phyloP scores from a whole-genome alignment of 495 filamentous ascomycete genomes.

The Aspergillus olivimuriae region DNA sequence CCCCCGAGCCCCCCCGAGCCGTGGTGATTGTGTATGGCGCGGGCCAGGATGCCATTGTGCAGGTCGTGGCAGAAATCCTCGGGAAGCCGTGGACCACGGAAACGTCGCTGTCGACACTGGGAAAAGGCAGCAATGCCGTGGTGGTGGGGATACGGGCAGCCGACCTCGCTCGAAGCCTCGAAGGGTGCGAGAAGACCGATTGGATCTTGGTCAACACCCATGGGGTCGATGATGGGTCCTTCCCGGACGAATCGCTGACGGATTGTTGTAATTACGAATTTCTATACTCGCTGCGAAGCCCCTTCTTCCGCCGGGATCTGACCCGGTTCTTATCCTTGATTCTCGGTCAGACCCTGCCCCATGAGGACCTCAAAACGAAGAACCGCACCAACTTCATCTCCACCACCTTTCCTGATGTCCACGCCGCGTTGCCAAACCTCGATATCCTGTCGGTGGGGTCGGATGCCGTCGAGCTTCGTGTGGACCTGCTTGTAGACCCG shows the following conservation, averaged over 20 bases:
- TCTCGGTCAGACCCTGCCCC: slow-evolving; percentile 66
- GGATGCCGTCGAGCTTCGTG: slow-evolving; percentile 76
- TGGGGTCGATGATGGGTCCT: slow-evolving; percentile 62
- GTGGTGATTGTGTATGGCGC: slow-evolving; percentile 55
- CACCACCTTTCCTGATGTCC: slow-evolving; percentile 80
- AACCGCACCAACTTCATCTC: slow-evolving; percentile 75
- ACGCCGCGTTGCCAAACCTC: slow-evolving; percentile 73
- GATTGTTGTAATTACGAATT: slow-evolving; percentile 74
- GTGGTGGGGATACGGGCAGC: slow-evolving; percentile 53
- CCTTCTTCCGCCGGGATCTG: slow-evolving; percentile 68
- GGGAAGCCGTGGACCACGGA: slow-evolving; percentile 58
- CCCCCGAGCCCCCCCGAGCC: slow-evolving; percentile 19
- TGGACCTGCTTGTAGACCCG: slow-evolving; percentile 76
- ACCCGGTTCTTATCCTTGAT: slow-evolving; percentile 71
- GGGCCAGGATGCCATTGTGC: slow-evolving; percentile 59
- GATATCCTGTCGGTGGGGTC: slow-evolving; percentile 80
- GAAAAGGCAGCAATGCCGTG: slow-evolving; percentile 39
- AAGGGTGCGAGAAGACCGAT: slow-evolving; percentile 37
- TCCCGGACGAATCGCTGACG: slow-evolving; percentile 56
- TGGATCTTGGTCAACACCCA: slow-evolving; percentile 65
- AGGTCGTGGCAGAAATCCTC: slow-evolving; percentile 60
- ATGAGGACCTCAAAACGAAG: slow-evolving; percentile 69
- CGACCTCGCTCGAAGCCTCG: slow-evolving; percentile 47
- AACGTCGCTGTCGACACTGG: slow-evolving; percentile 44
- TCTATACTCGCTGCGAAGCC: slow-evolving; percentile 60